Evolutionary conservation across 306 rosid species (phyloP).

Genomic region (Phaseolus lunatus): DNA sequence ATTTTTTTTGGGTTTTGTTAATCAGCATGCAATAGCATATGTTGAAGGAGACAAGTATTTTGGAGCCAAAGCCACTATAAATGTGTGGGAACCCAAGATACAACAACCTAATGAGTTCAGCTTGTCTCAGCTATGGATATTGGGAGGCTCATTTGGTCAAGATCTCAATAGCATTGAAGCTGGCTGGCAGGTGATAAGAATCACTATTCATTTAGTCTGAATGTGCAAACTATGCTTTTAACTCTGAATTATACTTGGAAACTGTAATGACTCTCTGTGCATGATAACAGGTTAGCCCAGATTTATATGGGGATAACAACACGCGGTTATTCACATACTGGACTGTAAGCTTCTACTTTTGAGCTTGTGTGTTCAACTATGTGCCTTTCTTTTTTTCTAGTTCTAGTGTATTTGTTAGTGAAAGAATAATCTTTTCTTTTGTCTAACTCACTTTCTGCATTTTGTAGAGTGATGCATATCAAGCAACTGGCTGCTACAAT

Average conservation of each 20-base stretch:
- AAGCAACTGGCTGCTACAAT: slow-evolving; percentile 99
- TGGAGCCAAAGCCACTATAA: slow-evolving; percentile 98
- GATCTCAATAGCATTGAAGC: slow-evolving; percentile 99
- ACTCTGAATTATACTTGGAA: slow-evolving; percentile 7
- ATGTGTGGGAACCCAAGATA: slow-evolving; percentile 98
- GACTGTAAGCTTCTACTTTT: slow-evolving; percentile 70
- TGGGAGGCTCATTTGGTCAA: slow-evolving; percentile 98
- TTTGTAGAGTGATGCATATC: slow-evolving; percentile 96
- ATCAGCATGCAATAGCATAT: slow-evolving; percentile 96
- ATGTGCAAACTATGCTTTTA: neutral
- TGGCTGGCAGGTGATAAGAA: slow-evolving; percentile 90
- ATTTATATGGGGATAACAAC: slow-evolving; percentile 77
- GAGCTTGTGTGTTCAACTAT: neutral
- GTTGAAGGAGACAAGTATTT: slow-evolving; percentile 92
- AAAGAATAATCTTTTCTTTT: neutral
- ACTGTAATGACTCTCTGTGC: slow-evolving; percentile 9
- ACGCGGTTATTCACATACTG: slow-evolving; percentile 97
- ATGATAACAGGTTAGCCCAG: slow-evolving; percentile 21
- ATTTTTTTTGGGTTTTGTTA: slow-evolving; percentile 35
- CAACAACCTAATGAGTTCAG: slow-evolving; percentile 97
- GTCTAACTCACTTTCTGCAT: slow-evolving; percentile 1
- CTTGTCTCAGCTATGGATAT: slow-evolving; percentile 94
- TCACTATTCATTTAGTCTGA: neutral
- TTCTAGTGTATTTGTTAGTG: slow-evolving; percentile 2
- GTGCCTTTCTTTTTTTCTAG: neutral